Conservation (phyloP, 306 rosid species). For the Malus sylvestris region DNA sequence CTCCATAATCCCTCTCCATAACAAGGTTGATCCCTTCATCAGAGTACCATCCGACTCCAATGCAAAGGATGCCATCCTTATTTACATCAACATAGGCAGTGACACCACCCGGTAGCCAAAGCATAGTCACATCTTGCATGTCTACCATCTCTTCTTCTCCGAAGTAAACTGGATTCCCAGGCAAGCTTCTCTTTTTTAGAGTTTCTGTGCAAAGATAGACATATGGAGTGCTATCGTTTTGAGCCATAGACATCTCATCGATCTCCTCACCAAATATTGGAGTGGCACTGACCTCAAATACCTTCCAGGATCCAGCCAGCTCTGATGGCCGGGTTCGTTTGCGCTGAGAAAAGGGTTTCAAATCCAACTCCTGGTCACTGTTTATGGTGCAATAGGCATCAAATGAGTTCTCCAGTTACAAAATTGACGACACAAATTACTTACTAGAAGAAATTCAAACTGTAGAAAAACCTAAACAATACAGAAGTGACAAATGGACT, state of each 20-base stretch:
- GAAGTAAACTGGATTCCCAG: conserved; percentile 44
- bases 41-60: conserved; percentile 95
- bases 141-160: conserved; percentile 78
- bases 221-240: conserved; percentile 19
- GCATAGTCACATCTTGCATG: conserved; percentile 64
- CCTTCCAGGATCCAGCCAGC: conserved; percentile 85
- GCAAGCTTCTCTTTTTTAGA: conserved; percentile 61
- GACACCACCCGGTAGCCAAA: conserved; percentile 93
- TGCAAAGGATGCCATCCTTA: conserved; percentile 74
- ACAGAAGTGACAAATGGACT: background rate
- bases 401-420: background rate
- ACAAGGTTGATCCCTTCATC: conserved; percentile 91
- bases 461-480: background rate
- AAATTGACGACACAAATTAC: background rate
- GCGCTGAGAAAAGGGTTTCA: conserved; percentile 67
- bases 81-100: conserved; percentile 70
- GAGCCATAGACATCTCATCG: conserved; percentile 32
- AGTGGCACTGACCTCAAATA: conserved; percentile 74
- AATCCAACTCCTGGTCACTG: conserved; percentile 54
- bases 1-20: conserved; percentile 94
- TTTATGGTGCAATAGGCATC: background rate
- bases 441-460: background rate
- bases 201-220: conserved; percentile 77
- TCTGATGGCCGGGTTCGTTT: conserved; percentile 63
- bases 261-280: conserved; percentile 58